Evolutionary conservation across 306 rosid genomes (phyloP).

Genomic region (Betula pendula): DNA sequence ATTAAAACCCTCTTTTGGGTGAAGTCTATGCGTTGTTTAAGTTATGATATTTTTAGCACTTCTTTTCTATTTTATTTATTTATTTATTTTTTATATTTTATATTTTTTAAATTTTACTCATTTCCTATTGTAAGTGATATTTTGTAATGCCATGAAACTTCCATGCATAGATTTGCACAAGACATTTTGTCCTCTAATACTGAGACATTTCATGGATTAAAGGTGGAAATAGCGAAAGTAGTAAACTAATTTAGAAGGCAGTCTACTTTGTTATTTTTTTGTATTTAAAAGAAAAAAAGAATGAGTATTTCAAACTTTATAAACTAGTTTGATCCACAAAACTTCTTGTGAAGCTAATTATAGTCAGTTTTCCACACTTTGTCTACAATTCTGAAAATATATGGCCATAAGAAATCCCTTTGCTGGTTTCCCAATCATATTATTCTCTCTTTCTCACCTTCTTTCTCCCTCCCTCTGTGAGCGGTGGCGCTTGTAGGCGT

Average conservation of each 20-base stretch:
- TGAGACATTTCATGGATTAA: background rate
- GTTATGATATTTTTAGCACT: background rate
- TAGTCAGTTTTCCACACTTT: background rate
- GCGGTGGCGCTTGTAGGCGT: no score
- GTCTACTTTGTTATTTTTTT: background rate
- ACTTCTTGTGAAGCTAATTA: constrained; percentile 1
- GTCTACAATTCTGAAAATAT: background rate
- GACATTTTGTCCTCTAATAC: background rate
- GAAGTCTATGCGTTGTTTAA: background rate
- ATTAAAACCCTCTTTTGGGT: background rate
- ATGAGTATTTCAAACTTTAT: constrained; percentile 7
- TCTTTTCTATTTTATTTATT: background rate
- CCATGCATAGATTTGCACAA: background rate
- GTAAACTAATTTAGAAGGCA: background rate
- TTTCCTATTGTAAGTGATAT: background rate
- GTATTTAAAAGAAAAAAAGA: background rate
- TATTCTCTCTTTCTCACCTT: no score
- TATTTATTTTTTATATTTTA: no score
- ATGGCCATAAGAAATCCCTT: background rate
- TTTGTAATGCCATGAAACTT: background rate
- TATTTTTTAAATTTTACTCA: no score
- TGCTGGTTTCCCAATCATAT: no score
- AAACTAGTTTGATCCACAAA: constrained; percentile 13
- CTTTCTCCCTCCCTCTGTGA: no score
- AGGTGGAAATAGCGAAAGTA: background rate